Evolutionary conservation across 1,284 basidiomycete species (phyloP), one percentile per base, ranked within the genome.

Genomic region (Ganoderma lucidum): DNA sequence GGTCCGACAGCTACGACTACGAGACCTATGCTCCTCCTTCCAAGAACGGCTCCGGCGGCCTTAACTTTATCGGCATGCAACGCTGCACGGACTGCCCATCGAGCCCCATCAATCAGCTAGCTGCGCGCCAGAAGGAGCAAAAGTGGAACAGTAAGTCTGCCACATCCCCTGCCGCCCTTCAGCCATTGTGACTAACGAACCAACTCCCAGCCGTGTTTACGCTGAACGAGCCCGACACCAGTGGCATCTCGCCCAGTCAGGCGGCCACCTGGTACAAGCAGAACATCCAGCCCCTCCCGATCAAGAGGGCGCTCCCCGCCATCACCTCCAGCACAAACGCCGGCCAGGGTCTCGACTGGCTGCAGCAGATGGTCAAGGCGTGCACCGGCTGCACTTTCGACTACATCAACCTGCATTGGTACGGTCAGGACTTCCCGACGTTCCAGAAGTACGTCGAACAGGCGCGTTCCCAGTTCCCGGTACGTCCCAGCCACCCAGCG

Each of bases 361-460:
- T 61, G 59, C 59, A 61, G n/a, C 59, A 61, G 59, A 61, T 61
- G 59, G 37, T 61, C 39, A 61, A 23, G n/a, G 59, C 59, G 12
- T 61, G 59, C 39, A 14, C 39, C 9, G 59, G 59, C 3, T 61
- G 59, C 59, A 28, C n/a, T n/a, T 61, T 41, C 39, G 59, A 61
- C 41, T 61, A 61, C 59, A 30, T 61, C 28, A 61, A 61, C 59
- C 23, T 61, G 39, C 59, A 61, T 39, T 61, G 59, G 59, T 61
- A 61, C 41, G 59, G 59, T 39, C 3, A 12, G 15, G 39, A 39
- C 59, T 61, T 61, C 39, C 23, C 59, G 37, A 39, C 37, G 5
- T 61, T 61, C 39, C 59, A 61, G 59, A 28, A n/a, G n/a, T 44
- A 61, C 28, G 37, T 61, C 39, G 37, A 61, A 39, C n/a, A 42